These are phyloP conservation scores for Phytopythium litorale DNA, from an alignment of 352 stramenopile species.

Conservation along the genomic window DNA sequence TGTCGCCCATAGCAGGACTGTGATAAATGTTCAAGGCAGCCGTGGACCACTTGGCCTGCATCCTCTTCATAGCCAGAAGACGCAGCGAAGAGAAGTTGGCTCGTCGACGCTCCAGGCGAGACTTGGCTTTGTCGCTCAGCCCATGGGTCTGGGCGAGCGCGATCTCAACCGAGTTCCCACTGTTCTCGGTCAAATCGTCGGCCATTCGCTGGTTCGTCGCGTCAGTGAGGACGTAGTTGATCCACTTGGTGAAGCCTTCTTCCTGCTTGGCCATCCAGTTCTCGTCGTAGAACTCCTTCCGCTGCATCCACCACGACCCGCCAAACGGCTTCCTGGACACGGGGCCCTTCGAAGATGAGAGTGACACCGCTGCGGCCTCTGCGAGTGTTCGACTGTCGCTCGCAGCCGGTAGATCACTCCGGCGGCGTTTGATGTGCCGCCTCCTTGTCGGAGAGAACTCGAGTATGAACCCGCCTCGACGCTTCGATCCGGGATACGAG, in stretches of 20 bases:
- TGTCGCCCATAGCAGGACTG: constrained; percentile 38
- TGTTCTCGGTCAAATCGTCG: constrained; percentile 20
- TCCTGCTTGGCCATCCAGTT: constrained; percentile 82
- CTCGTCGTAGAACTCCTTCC: constrained; percentile 63
- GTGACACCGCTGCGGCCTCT: background rate
- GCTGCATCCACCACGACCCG: constrained; percentile 74
- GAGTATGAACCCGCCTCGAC: constrained; percentile 26
- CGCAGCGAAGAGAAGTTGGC: constrained; percentile 73
- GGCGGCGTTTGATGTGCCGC: constrained; percentile 5
- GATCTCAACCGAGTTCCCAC: constrained; percentile 11
- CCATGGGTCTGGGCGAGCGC: background rate
- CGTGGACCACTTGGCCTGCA: constrained; percentile 61
- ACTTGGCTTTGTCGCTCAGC: constrained; percentile 7
- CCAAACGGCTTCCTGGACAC: constrained; percentile 16
- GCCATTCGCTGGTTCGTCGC: constrained; percentile 34
- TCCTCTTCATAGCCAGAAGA: constrained; percentile 63
- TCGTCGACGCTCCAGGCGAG: constrained; percentile 10
- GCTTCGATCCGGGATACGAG: constrained; percentile 16
- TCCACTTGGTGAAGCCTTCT: constrained; percentile 82
- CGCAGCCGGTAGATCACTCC: background rate
- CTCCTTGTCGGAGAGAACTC: constrained; percentile 37
- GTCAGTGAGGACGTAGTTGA: constrained; percentile 82
- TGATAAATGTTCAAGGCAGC: constrained; percentile 62
- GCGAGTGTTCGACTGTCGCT: background rate
- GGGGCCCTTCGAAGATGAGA: background rate